Evolutionary conservation across 768 basidiomycete genomes (phyloP).

Genomic region (Floccularia luteovirens): DNA sequence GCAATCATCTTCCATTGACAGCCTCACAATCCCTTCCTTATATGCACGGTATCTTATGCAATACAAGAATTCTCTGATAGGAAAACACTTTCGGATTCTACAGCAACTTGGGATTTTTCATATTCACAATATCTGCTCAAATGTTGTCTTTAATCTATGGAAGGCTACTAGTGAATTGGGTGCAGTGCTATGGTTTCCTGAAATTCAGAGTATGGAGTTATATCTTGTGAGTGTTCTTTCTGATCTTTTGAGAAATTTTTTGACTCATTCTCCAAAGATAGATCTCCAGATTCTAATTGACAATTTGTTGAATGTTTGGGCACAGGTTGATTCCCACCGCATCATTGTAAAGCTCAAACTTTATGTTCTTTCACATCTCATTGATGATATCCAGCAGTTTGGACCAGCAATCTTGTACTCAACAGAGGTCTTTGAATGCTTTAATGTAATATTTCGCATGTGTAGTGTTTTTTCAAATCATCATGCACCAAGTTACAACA

Average conservation of each 20-base stretch:
- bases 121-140: slow-evolving; percentile 12
- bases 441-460: slow-evolving; percentile 27
- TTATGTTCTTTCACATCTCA: slow-evolving; percentile 21
- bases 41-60: slow-evolving; percentile 21
- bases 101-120: slow-evolving; percentile 22
- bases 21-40: slow-evolving; percentile 16
- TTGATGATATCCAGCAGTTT: slow-evolving; percentile 18
- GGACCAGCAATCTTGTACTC: slow-evolving; percentile 23
- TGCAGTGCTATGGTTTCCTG: slow-evolving; percentile 20
- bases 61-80: slow-evolving; percentile 24
- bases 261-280: slow-evolving; percentile 2
- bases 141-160: slow-evolving; percentile 16
- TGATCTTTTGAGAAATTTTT: background rate
- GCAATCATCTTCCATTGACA: slow-evolving; percentile 13
- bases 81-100: slow-evolving; percentile 26
- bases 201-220: slow-evolving; percentile 13
- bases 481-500: slow-evolving; percentile 26
- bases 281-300: slow-evolving; percentile 11
- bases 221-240: background rate
- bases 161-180: slow-evolving; percentile 21
- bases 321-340: slow-evolving; percentile 13
- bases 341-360: slow-evolving; percentile 22
- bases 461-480: slow-evolving; percentile 26
- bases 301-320: slow-evolving; percentile 15
- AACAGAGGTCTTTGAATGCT: slow-evolving; percentile 31